Conservation (phyloP, 1,284 basidiomycete species). For the Agaricales sp. region DNA sequence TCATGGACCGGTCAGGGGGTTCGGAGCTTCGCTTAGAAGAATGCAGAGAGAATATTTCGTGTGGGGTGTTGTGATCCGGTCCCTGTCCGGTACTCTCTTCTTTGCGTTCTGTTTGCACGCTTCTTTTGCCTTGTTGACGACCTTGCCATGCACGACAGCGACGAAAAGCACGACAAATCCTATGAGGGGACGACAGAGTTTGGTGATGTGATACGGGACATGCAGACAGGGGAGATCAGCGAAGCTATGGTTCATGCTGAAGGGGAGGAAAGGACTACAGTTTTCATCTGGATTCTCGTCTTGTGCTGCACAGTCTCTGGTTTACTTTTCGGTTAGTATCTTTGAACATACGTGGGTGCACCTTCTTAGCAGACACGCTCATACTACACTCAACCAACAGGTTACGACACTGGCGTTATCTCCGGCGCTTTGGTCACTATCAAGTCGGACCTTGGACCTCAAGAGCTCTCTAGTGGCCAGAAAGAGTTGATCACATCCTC, state of each 20-base stretch:
- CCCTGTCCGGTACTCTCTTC: too few relatives aligned
- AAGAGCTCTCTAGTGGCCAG: slow-evolving; percentile 47
- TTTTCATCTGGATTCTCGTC: slow-evolving; percentile 64
- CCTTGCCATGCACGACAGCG: too few relatives aligned
- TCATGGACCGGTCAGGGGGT: too few relatives aligned
- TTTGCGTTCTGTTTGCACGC: too few relatives aligned
- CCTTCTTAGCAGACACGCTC: slow-evolving; percentile 1
- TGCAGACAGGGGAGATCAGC: slow-evolving; percentile 41
- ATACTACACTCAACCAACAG: slow-evolving; percentile 22
- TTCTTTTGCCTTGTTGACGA: too few relatives aligned
- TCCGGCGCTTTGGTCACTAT: slow-evolving; percentile 71
- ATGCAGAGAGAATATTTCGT: too few relatives aligned
- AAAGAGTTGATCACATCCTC: slow-evolving; percentile 78
- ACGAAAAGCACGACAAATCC: too few relatives aligned
- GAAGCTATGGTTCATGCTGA: slow-evolving; percentile 55
- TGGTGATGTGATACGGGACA: slow-evolving; percentile 18
- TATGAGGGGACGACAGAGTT: too few relatives aligned
- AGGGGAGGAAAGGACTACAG: slow-evolving; percentile 58
- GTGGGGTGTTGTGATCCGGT: too few relatives aligned
- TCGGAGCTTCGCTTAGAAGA: too few relatives aligned
- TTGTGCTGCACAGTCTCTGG: slow-evolving; percentile 64
- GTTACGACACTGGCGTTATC: slow-evolving; percentile 76
- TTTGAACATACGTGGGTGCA: not conserved
- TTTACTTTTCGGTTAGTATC: slow-evolving; percentile 56
- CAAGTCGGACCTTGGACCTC: slow-evolving; percentile 54